phyloP scores from a whole-genome alignment of 2,329 filamentous ascomycete species.

The Orbilia brochopaga region DNA sequence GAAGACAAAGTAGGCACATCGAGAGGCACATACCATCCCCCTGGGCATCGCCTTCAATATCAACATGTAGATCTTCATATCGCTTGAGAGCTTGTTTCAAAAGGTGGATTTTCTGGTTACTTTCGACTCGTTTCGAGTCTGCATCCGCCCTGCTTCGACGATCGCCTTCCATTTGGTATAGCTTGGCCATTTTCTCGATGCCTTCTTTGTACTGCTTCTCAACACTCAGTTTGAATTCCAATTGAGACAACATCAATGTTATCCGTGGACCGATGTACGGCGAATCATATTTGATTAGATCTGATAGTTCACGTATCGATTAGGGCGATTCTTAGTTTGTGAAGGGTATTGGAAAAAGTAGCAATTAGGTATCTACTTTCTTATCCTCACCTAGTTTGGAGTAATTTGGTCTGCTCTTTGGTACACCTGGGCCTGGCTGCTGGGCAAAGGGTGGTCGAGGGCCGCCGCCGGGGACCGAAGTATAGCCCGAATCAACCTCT shows the following conservation, averaged over 20 bases:
- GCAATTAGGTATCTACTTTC: not conserved
- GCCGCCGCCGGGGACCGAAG: slow-evolving; percentile 79
- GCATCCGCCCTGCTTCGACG: slow-evolving; percentile 94
- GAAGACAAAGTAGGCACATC: not conserved
- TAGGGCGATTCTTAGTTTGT: slow-evolving; percentile 47
- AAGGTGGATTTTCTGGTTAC: slow-evolving; percentile 95
- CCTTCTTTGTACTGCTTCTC: slow-evolving; percentile 99
- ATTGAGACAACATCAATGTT: slow-evolving; percentile 97
- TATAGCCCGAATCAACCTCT: slow-evolving; percentile 66
- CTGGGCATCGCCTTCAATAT: slow-evolving; percentile 76
- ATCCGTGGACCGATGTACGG: slow-evolving; percentile 94
- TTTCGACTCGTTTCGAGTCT: slow-evolving; percentile 85
- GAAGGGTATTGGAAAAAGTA: slow-evolving; percentile 13
- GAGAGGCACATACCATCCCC: slow-evolving; percentile 71
- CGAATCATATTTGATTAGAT: slow-evolving; percentile 98
- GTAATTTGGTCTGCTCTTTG: slow-evolving; percentile 84
- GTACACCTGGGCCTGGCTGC: slow-evolving; percentile 70
- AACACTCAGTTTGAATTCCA: slow-evolving; percentile 98
- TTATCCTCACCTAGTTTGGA: slow-evolving; percentile 82
- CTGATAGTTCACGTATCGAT: slow-evolving; percentile 61
- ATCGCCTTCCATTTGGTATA: slow-evolving; percentile 97
- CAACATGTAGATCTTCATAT: slow-evolving; percentile 96
- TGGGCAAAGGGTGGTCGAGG: slow-evolving; percentile 69
- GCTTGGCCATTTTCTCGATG: slow-evolving; percentile 98
- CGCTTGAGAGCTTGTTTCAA: slow-evolving; percentile 93